These are phyloP conservation scores for Ramularia collo-cygni DNA, from an alignment of 2,329 filamentous ascomycete genomes.

Conservation along the genomic window DNA sequence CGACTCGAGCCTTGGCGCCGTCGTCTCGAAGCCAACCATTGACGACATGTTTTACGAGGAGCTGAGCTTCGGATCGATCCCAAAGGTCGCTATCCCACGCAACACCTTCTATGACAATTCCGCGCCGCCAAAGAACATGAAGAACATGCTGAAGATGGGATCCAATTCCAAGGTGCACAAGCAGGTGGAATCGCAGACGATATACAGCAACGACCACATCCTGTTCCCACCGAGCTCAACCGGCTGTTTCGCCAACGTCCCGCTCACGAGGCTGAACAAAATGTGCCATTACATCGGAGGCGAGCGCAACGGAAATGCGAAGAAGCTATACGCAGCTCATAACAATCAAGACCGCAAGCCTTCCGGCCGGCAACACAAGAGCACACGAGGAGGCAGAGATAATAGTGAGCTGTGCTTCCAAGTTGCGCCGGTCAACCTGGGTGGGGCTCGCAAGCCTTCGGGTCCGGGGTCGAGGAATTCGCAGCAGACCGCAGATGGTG, in stretches of 20 bases:
- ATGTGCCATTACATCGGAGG: conserved; percentile 14
- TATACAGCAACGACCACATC: not conserved
- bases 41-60: conserved; percentile 40
- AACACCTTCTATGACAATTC: conserved; percentile 17
- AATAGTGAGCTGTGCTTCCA: no score
- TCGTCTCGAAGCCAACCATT: conserved; percentile 33
- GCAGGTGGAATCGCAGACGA: conserved; percentile 13
- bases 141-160: conserved; percentile 19
- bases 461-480: no score
- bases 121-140: conserved; percentile 4
- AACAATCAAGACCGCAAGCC: conserved; percentile 13
- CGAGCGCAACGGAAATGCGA: conserved; percentile 3
- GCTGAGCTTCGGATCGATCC: conserved; percentile 42
- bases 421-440: no score
- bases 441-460: no score
- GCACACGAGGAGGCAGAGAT: no score
- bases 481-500: not conserved
- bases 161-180: conserved; percentile 10
- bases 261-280: conserved; percentile 17
- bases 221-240: conserved; percentile 18
- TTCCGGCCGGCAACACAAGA: conserved; percentile 13
- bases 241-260: conserved; percentile 24
- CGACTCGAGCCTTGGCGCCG: not conserved
- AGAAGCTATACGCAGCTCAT: conserved; percentile 5
- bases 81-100: conserved; percentile 28